These are phyloP conservation scores for Coemansia biformis DNA, from an alignment of 192 early-diverging fungal species.

Conservation along the genomic window DNA sequence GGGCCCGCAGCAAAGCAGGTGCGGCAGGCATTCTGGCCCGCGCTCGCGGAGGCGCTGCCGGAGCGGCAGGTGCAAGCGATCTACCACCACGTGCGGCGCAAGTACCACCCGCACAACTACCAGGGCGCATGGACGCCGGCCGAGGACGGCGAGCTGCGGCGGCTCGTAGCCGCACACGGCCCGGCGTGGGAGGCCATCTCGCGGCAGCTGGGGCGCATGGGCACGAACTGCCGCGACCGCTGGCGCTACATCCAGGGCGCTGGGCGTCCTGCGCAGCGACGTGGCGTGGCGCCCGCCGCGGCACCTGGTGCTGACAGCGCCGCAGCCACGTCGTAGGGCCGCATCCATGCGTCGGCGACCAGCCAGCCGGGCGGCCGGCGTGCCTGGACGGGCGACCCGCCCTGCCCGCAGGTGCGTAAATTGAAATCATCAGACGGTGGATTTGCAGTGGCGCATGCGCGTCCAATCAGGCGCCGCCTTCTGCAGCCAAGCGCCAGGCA, in stretches of 20 bases:
- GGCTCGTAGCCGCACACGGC: constrained; percentile 39
- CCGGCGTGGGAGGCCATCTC: constrained; percentile 45
- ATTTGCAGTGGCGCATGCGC: too few relatives aligned
- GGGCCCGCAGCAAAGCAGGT: constrained; percentile 15
- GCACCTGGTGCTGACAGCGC: too few relatives aligned
- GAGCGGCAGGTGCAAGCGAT: constrained; percentile 41
- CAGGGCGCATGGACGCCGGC: constrained; percentile 38
- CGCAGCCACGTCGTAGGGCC: background rate
- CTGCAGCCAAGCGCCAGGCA: too few relatives aligned
- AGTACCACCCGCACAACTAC: constrained; percentile 46
- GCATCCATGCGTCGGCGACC: background rate
- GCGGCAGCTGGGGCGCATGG: constrained; percentile 36
- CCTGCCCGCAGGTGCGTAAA: too few relatives aligned
- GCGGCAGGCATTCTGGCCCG: constrained; percentile 40
- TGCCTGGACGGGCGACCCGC: too few relatives aligned
- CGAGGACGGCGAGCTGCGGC: constrained; percentile 31
- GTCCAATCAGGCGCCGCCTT: too few relatives aligned
- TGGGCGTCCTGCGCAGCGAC: background rate
- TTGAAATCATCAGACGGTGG: too few relatives aligned
- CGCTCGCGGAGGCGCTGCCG: constrained; percentile 39
- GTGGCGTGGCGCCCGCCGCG: background rate
- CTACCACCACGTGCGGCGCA: constrained; percentile 45
- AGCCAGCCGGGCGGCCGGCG: background rate
- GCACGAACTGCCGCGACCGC: constrained; percentile 48
- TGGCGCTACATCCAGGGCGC: constrained; percentile 43